phyloP scores from a whole-genome alignment of 352 stramenopile genomes.

The Discostella stelligera region DNA sequence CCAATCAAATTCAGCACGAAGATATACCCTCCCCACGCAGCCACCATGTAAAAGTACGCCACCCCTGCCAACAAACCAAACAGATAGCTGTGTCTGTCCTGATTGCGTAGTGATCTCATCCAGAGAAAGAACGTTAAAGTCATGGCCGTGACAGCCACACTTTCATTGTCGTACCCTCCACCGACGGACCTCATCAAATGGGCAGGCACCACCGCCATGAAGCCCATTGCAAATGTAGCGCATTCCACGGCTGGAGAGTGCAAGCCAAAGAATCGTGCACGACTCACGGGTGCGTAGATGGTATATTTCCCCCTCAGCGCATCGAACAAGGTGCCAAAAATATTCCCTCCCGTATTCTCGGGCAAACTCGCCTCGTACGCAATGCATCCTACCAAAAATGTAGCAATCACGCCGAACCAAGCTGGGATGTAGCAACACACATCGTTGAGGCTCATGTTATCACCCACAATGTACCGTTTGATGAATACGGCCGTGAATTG shows the following conservation, averaged over 20 bases:
- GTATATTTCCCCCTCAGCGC: slow-evolving; percentile 13
- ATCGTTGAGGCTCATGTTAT: slow-evolving; percentile 78
- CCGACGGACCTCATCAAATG: slow-evolving; percentile 95
- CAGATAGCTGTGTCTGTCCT: slow-evolving; percentile 5
- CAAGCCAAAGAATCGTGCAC: slow-evolving; percentile 18
- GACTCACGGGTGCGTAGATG: slow-evolving; percentile 19
- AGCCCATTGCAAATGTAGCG: slow-evolving; percentile 88
- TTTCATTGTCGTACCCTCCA: slow-evolving; percentile 98
- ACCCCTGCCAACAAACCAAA: slow-evolving; percentile 78
- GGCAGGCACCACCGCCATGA: slow-evolving; percentile 94
- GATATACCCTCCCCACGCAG: slow-evolving; percentile 94
- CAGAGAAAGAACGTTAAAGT: slow-evolving; percentile 97
- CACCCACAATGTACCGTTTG: slow-evolving; percentile 56
- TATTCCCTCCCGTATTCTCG: slow-evolving; percentile 9
- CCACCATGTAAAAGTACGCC: slow-evolving; percentile 94
- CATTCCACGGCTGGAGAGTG: slow-evolving; percentile 67
- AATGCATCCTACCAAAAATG: slow-evolving; percentile 39
- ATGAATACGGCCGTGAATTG: slow-evolving; percentile 81
- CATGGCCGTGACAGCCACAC: slow-evolving; percentile 95
- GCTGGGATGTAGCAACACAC: slow-evolving; percentile 82
- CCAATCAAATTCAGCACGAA: slow-evolving; percentile 99
- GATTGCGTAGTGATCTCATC: slow-evolving; percentile 63
- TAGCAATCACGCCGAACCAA: slow-evolving; percentile 80
- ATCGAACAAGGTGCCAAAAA: slow-evolving; percentile 51
- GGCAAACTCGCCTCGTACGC: slow-evolving; percentile 37